A percentile compares a stretch with the other conserved stretches of the same genome.
phyloP scores from a whole-genome alignment of 176 grass and related monocot species.

The Aegilops speltoides region DNA sequence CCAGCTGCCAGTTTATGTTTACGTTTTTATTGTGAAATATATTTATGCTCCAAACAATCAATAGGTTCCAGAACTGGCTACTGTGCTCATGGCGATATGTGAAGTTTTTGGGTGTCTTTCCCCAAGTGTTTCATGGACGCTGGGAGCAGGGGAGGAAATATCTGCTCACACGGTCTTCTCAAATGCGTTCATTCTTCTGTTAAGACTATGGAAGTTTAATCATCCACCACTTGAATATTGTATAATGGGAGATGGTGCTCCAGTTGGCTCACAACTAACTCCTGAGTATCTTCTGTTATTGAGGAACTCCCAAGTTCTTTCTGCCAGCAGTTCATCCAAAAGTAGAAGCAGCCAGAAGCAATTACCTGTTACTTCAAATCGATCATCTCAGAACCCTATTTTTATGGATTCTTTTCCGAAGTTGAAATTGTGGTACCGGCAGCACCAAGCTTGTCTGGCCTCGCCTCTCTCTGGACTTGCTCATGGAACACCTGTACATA shows the following conservation, averaged over 20 bases:
- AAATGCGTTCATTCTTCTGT: conserved; percentile 94
- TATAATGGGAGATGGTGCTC: conserved; percentile 89
- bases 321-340: conserved; percentile 30
- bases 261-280: conserved; percentile 92
- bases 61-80: conserved; percentile 92
- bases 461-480: conserved; percentile 93
- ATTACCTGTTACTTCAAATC: conserved; percentile 29
- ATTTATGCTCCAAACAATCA: conserved; percentile 3
- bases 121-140: conserved; percentile 69
- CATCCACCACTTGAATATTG: conserved; percentile 96
- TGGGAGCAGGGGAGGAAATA: conserved; percentile 69
- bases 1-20: conserved; percentile 32
- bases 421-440: conserved; percentile 88
- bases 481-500: conserved; percentile 80
- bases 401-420: conserved; percentile 97
- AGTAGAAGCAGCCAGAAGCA: conserved; percentile 39
- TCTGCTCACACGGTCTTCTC: conserved; percentile 88
- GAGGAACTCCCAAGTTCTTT: conserved; percentile 64
- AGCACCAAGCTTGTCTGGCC: conserved; percentile 97
- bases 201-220: conserved; percentile 98
- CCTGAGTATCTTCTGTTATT: conserved; percentile 92
- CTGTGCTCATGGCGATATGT: conserved; percentile 89
- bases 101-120: conserved; percentile 84
- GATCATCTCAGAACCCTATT: conserved; percentile 56
- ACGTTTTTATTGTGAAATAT: conserved; percentile 14